Conservation (phyloP, 768 basidiomycete species). For the Tricholoma hemisulphureum region DNA sequence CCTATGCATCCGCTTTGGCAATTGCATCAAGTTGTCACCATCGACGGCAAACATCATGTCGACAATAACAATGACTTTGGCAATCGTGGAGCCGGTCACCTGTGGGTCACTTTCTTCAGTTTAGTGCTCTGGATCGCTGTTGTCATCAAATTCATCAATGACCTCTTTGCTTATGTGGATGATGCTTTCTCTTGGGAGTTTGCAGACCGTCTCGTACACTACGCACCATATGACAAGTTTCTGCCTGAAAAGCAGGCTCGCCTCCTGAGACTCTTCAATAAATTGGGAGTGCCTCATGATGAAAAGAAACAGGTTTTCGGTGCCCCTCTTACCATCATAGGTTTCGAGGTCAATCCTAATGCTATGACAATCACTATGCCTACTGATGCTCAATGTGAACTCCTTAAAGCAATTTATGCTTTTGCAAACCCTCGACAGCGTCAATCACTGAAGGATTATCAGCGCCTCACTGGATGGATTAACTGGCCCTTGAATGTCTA, state of each 20-base stretch:
- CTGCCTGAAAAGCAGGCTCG: neutral
- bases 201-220: neutral
- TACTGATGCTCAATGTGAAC: slow-evolving; percentile 5
- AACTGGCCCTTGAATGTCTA: slow-evolving; percentile 42
- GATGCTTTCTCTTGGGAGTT: too few relatives aligned
- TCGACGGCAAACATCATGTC: too few relatives aligned
- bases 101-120: too few relatives aligned
- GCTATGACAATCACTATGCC: neutral
- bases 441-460: slow-evolving; percentile 20
- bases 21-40: neutral
- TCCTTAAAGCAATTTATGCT: slow-evolving; percentile 4
- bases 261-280: too few relatives aligned
- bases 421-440: neutral
- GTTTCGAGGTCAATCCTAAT: neutral
- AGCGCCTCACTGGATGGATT: slow-evolving; percentile 32
- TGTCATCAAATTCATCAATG: neutral
- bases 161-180: neutral
- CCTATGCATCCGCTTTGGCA: neutral
- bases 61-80: neutral
- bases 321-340: neutral
- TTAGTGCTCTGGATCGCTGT: neutral
- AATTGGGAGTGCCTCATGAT: neutral
- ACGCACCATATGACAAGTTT: neutral
- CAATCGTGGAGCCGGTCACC: neutral
- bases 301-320: too few relatives aligned